Evolutionary conservation across 306 rosid genomes (phyloP).

Genomic region (Sicyos baderoa): DNA sequence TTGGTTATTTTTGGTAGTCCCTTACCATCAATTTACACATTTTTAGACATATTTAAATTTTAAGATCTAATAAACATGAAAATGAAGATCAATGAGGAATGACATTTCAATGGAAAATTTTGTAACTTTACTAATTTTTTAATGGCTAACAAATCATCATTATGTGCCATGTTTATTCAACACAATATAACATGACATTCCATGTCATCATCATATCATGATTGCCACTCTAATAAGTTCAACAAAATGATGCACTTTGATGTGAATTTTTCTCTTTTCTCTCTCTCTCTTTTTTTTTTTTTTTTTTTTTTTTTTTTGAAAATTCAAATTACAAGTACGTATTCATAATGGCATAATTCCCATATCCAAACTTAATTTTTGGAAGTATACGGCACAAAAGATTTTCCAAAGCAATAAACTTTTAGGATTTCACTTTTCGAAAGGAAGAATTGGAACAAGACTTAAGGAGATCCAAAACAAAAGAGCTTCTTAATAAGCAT

Average conservation of each 20-base stretch:
- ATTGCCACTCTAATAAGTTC: background rate
- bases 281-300: background rate
- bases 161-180: background rate
- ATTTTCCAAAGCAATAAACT: background rate
- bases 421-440: background rate
- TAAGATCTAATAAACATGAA: too few species aligned
- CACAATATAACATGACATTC: background rate
- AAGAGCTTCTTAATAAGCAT: background rate
- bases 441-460: background rate
- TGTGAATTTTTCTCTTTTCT: too few species aligned
- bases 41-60: too few species aligned
- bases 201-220: background rate
- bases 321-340: background rate
- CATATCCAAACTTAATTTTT: background rate
- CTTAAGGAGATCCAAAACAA: background rate
- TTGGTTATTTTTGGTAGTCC: too few species aligned
- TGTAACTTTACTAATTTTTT: background rate
- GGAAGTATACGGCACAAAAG: conserved; percentile 18
- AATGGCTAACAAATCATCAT: background rate
- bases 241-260: too few species aligned
- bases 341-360: background rate
- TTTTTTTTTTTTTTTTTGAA: background rate
- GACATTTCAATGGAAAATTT: too few species aligned
- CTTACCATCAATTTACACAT: too few species aligned
- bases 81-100: too few species aligned